Percentiles rank a stretch among this genome's conserved stretches.
Evolutionary conservation across 2,329 filamentous ascomycete genomes (phyloP).

Genomic region (Penicillium sp.): DNA sequence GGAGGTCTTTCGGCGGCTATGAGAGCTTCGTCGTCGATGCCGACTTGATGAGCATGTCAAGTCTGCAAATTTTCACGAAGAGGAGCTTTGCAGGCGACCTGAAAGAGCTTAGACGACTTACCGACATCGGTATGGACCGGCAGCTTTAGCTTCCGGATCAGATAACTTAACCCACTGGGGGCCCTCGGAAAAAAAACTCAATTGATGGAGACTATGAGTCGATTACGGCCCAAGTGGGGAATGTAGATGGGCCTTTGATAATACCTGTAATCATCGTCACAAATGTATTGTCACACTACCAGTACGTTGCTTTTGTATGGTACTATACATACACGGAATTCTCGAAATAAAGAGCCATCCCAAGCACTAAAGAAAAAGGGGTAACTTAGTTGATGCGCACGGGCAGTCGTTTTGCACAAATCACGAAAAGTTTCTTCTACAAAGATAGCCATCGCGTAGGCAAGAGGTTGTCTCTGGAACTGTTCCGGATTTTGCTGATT

Average conservation of each 20-base stretch:
- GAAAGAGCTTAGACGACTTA: constrained; percentile 9
- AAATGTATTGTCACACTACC: background rate
- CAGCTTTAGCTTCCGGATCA: constrained; percentile 7
- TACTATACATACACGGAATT: background rate
- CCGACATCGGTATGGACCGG: constrained; percentile 18
- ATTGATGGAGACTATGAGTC: background rate
- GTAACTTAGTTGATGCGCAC: constrained; percentile 1
- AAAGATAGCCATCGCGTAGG: background rate
- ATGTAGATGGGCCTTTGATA: background rate
- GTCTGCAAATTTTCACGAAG: constrained; percentile 1
- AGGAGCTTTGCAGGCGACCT: background rate
- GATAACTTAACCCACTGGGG: constrained; percentile 12
- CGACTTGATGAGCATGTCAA: background rate
- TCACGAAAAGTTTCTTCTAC: background rate
- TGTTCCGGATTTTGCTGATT: background rate
- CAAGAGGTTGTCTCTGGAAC: background rate
- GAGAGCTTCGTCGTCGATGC: background rate
- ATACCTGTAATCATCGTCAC: background rate
- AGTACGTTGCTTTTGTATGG: background rate
- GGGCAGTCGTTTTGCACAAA: background rate
- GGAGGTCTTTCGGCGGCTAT: background rate
- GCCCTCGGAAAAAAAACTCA: constrained; percentile 4
- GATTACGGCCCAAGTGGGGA: background rate
- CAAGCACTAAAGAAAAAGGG: background rate
- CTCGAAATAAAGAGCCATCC: background rate